Base-by-base conservation (phyloP, 352 stramenopile genomes). In the Globisporangium canariense region DNA sequence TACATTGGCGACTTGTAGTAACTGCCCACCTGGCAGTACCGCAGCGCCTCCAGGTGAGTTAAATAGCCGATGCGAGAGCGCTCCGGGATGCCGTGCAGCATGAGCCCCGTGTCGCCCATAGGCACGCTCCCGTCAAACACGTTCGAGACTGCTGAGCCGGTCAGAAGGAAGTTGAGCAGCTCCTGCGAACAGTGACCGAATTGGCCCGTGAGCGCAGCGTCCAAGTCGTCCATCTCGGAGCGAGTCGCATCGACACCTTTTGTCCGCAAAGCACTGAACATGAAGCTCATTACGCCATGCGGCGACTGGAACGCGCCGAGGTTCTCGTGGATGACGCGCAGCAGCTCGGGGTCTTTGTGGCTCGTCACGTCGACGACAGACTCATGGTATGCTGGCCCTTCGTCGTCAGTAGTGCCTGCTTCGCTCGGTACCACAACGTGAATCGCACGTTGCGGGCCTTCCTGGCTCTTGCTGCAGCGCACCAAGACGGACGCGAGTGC, bases 11-110 rank as follows among this genome's bases (percentile, higher is more conserved):
- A 87, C 70, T 98, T 98, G 73, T 92, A 97, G 77, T 89, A 97
- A 36, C 71, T 85, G 6, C 93, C 93, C 16, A 97, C 91, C 67
- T 96, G 80, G 46, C 90, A 96, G 66, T 97, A 97, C n/a, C 86
- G 70, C 30, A 97, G 62, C 5, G 90, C 86, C 65, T 98, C 91
- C 7, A 98, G 68, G 58, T 97, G 89, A 40, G 86, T 94, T 20
- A 98, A 72, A 61, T 97, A 97, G 22, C 91, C 93, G 22, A 97
- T 70, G 0, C 59, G 70, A 10, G 86, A 70, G 16, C 78, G 75
- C 36, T 66, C 47, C 18, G 69, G 58, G 1, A 97, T 58, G 28
- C 89, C 90, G 46, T 77, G 77, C 51, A 96, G 74, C 46, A 77
- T 73, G 41, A 97, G 73, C 22, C 86, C 87, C 16, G 83, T 75